Base-by-base conservation (phyloP, 2,329 filamentous ascomycete species). In the Monilinia vaccinii-corymbosi region DNA sequence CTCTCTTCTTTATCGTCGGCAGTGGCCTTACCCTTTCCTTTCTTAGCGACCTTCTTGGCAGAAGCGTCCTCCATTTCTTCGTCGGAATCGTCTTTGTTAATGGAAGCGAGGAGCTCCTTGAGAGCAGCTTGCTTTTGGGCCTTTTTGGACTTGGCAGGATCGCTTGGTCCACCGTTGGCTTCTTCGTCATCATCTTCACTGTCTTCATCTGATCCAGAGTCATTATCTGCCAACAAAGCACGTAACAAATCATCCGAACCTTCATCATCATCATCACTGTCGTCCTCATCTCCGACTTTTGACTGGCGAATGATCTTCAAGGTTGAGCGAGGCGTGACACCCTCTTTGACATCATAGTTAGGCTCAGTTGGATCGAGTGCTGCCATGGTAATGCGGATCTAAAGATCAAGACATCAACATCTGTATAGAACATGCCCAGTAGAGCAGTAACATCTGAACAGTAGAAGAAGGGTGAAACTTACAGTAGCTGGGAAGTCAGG, bases 361-460 rank as follows among this genome's bases (percentile, higher is more conserved):
- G 84, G 80, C 69, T 89, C 89, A 71, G 84, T 91, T 61, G 94
- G 94, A 74, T 99, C 93, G 74, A 99, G 87, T 66, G 94, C 94
- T 71, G 95, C 94, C 94, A 99, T 99, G 71, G 92, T 97, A 72
- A 99, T 91, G 74, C 91, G 91, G 78, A 97, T 95, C 92, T 96
- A 71, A 18, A 44, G 16, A 52, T 56, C 18, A 14, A 32, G 45
- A 42, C 34, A 34, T 69, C 53, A 70, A 65, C 45, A 55, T 28
- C 50, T 31, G 28, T n/a, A 48, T 44, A 23, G 38, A 44, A 38
- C 40, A 28, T 14, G 25, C 18, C n/a, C 18, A 23, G 42, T 44
- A 56, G 44, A 25, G 44, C 21, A 28, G 36, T 10, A 28, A 36
- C 28, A 36, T 59, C 4, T 25, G 2, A 36, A 34, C 46, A 10